phyloP scores from a whole-genome alignment of 441 rosid genomes.

The Lepidium campestre region DNA sequence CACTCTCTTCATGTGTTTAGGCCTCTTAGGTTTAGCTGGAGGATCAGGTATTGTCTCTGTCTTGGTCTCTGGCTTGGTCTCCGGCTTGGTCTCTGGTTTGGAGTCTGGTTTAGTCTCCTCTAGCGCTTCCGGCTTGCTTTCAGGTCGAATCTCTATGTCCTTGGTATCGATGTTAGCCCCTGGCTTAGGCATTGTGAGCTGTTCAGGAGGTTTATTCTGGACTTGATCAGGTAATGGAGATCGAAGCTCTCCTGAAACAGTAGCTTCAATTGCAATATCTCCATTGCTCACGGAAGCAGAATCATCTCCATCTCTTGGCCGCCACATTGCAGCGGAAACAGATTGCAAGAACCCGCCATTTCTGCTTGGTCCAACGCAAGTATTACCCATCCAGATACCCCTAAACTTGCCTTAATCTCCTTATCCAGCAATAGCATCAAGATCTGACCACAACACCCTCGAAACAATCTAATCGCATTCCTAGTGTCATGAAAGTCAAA shows the following conservation, averaged over 20 bases:
- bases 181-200: constrained; percentile 38
- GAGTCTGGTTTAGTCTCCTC: constrained; percentile 25
- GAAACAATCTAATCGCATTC: constrained; percentile 27
- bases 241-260: constrained; percentile 23
- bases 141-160: constrained; percentile 22
- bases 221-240: constrained; percentile 47
- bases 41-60: constrained; percentile 31
- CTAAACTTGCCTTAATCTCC: not conserved
- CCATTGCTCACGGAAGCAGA: constrained; percentile 35
- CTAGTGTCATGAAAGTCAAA: constrained; percentile 21
- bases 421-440: constrained; percentile 24
- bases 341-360: constrained; percentile 56
- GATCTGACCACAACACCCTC: constrained; percentile 25
- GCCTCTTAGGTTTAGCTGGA: constrained; percentile 45
- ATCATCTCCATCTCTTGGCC: constrained; percentile 24
- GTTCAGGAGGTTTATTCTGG: constrained; percentile 65
- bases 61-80: constrained; percentile 35
- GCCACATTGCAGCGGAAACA: constrained; percentile 66
- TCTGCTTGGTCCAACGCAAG: constrained; percentile 61
- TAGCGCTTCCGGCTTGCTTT: constrained; percentile 4
- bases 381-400: constrained; percentile 48
- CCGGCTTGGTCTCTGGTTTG: constrained; percentile 6
- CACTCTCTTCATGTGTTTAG: constrained; percentile 66
- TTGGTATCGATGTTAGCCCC: constrained; percentile 28
- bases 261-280: constrained; percentile 24